Conservation (phyloP, 805 yeast species). For the Pichia heedii region DNA sequence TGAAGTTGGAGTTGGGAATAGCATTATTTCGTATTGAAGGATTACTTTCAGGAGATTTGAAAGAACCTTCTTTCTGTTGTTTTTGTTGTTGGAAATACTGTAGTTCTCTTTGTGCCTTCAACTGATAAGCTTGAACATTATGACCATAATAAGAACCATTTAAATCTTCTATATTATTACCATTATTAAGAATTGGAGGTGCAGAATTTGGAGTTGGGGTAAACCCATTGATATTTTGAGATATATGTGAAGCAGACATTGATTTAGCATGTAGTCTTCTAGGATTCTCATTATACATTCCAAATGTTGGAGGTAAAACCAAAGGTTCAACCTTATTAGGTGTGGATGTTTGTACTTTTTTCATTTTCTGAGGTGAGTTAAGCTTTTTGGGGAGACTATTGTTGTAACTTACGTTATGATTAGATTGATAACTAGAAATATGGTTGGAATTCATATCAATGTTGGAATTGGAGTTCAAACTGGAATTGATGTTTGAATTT, state of each 20-base stretch:
- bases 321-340: background rate
- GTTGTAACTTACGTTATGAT: no score
- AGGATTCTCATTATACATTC: constrained; percentile 3
- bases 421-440: no score
- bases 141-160: background rate
- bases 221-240: background rate
- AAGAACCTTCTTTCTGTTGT: no score
- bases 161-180: background rate
- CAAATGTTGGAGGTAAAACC: constrained; percentile 14
- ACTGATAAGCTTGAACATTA: constrained; percentile 4
- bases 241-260: background rate
- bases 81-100: constrained; percentile 14
- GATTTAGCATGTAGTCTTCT: background rate
- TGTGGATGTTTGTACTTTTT: background rate
- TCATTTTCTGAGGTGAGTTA: constrained; percentile 3
- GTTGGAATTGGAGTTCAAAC: no score
- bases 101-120: constrained; percentile 9
- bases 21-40: no score
- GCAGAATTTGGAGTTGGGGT: background rate
- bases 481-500: no score
- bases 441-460: no score
- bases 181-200: background rate
- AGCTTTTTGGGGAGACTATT: background rate
- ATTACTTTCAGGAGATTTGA: no score
- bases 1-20: no score